Evolutionary conservation across 148 eudicot genomes (phyloP).

Genomic region (Linanthus parryae): DNA sequence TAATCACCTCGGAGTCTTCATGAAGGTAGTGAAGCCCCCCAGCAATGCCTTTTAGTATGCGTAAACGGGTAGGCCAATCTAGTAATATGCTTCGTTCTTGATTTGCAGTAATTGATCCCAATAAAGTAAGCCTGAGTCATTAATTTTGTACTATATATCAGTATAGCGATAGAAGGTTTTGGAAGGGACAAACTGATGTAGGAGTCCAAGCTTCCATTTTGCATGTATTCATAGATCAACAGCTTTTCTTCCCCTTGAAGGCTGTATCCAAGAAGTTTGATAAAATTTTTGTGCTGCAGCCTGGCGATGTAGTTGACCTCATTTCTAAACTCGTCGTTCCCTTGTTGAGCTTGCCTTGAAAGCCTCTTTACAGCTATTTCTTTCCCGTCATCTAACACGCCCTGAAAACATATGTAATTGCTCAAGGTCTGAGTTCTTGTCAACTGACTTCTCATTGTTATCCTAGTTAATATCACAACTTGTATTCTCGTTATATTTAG

Average conservation of each 20-base stretch:
- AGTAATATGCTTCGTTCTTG: conserved; percentile 3
- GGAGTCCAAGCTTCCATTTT: conserved; percentile 1
- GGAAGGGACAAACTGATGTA: not conserved
- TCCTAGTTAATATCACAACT: too few species aligned
- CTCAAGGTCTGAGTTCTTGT: too few species aligned
- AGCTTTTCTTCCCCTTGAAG: conserved; percentile 5
- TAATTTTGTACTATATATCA: not conserved
- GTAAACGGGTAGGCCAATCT: conserved; percentile 14
- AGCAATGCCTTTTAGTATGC: conserved; percentile 18
- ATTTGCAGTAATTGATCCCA: not conserved
- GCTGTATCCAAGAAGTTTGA: conserved; percentile 6
- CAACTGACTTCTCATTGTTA: too few species aligned
- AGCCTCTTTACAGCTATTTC: conserved; percentile 12
- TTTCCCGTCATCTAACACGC: conserved; percentile 8
- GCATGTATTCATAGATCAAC: conserved; percentile 12
- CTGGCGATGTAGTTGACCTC: conserved; percentile 5
- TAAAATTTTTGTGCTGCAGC: conserved; percentile 7
- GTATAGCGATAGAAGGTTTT: too few species aligned
- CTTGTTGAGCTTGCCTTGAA: conserved; percentile 3
- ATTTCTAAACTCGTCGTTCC: conserved; percentile 6
- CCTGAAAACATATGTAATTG: not conserved
- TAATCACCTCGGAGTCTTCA: conserved; percentile 16
- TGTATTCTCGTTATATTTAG: too few species aligned
- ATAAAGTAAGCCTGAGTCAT: not conserved
- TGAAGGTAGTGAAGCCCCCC: conserved; percentile 23